Evolutionary conservation across 1,284 basidiomycete genomes (phyloP), one percentile per base, ranked within the genome.

Genomic region (Moniliophthora roreri): DNA sequence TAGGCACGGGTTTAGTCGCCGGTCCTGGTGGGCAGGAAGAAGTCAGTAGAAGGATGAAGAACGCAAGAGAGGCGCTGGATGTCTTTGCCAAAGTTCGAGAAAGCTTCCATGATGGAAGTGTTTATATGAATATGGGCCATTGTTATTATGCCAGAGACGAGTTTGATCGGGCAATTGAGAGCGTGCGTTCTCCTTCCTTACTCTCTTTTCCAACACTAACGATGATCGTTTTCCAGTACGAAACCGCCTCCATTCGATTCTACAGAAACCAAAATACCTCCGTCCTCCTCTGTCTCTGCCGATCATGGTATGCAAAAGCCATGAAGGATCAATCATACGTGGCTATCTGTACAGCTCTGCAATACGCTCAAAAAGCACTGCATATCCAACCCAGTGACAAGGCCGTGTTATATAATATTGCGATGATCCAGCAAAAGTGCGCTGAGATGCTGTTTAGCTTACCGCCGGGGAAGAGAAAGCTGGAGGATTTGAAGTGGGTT

Each of bases 401-500:
- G 63, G 90, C 91, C 4, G 87, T 90, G 49, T 60, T 91, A 39
- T 98, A 95, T 73, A 98, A 98, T 68, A 91, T 97, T 63, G 95
- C 94, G 51, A 94, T 97, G 88, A 93, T 98, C 35, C 87, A 95
- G 69, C 95, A 98, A 69, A 96, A 96, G 69, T 88, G 91, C 0
- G 90, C 92, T 0, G 93, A 97, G 67, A 81, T 97, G 73, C 72
- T 97, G 46, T 85, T 94, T 57, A 78, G 83, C 1, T 72, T 95
- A 18, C 78, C 80, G 1, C 80, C 87, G 0, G 75, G 83, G 13
- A 93, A 92, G 65, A 85, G 95, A 16, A 84, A 87, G 1, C 74
- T 95, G 7, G 82, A 82, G 52, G 93, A 96, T 59, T 77, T 98
- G 40, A 79, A 89, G 58, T 74, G 76, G 39, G 91, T 89, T 0